phyloP scores from a whole-genome alignment of 164 flowering plant genomes.

The Dillenia turbinata region DNA sequence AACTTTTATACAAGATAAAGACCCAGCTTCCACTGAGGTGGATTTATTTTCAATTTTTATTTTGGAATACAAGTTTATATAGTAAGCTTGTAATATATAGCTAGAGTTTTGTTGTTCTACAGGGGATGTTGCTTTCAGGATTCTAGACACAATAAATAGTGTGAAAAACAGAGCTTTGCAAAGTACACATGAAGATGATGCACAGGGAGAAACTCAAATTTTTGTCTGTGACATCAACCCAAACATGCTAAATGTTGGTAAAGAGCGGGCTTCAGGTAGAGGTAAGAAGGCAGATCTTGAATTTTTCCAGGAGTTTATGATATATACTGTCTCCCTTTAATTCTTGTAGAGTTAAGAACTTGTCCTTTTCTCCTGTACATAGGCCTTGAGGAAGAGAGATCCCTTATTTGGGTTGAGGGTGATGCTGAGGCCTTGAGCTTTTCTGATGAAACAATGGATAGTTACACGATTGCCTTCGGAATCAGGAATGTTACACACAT shows the following conservation, averaged over 20 bases:
- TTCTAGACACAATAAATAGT: constrained; percentile 57
- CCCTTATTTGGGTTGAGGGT: constrained; percentile 92
- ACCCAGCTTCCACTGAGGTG: no score
- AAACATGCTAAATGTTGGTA: constrained; percentile 90
- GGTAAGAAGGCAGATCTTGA: constrained; percentile 35
- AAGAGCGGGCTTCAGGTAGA: constrained; percentile 75
- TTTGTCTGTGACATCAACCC: constrained; percentile 95
- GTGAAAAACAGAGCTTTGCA: constrained; percentile 49
- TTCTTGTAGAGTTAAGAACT: no score
- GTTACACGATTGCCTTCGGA: constrained; percentile 97
- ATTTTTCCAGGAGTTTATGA: neutral
- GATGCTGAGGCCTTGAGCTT: constrained; percentile 94
- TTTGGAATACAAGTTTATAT: no score
- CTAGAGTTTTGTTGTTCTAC: constrained; percentile 15
- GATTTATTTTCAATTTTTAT: no score
- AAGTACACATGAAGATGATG: constrained; percentile 41
- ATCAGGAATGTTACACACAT: constrained; percentile 97
- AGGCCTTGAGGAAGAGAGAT: constrained; percentile 60
- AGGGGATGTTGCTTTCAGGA: constrained; percentile 97
- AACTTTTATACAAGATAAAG: no score
- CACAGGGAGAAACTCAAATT: constrained; percentile 65
- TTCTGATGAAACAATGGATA: constrained; percentile 83
- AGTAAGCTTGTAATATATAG: no score
- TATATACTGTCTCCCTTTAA: no score
- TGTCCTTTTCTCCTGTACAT: neutral